These are phyloP conservation scores for Ogataea ramenticola DNA, from an alignment of 805 yeast genomes.

Conservation along the genomic window DNA sequence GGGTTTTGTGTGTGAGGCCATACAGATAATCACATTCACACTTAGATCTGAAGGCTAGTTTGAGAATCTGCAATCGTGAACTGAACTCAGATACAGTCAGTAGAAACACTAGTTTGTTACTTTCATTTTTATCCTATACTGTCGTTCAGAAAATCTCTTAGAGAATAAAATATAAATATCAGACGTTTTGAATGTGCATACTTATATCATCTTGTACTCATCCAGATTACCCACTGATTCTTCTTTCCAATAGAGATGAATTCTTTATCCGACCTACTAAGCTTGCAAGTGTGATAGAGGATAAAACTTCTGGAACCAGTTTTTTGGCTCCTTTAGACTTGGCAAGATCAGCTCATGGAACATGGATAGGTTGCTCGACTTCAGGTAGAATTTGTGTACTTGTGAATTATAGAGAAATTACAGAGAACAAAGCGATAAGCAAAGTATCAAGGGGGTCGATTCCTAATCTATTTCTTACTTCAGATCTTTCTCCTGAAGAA, in stretches of 20 bases:
- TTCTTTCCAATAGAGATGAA: slow-evolving; percentile 86
- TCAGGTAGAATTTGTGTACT: slow-evolving; percentile 61
- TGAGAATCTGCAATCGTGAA: no score
- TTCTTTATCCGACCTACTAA: slow-evolving; percentile 67
- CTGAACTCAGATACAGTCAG: no score
- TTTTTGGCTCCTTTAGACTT: slow-evolving; percentile 69
- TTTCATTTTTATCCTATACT: no score
- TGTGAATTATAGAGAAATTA: slow-evolving; percentile 61
- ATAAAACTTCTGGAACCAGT: slow-evolving; percentile 8
- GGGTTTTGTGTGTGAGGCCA: no score
- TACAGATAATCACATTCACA: no score
- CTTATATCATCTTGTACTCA: slow-evolving; percentile 59
- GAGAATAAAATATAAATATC: no score
- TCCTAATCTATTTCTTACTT: slow-evolving; percentile 32
- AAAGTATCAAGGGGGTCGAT: slow-evolving; percentile 38
- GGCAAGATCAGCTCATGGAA: slow-evolving; percentile 69
- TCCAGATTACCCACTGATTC: slow-evolving; percentile 66
- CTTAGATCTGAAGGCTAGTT: no score
- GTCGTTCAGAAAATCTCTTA: no score
- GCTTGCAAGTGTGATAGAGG: slow-evolving; percentile 34
- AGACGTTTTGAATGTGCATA: slow-evolving; percentile 58
- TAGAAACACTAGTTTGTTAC: no score
- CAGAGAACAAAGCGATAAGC: slow-evolving; percentile 14
- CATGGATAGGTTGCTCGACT: slow-evolving; percentile 75
- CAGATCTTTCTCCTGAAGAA: slow-evolving; percentile 25